Conservation (phyloP, 140 eudicot species). For the Stevia rebaudiana region DNA sequence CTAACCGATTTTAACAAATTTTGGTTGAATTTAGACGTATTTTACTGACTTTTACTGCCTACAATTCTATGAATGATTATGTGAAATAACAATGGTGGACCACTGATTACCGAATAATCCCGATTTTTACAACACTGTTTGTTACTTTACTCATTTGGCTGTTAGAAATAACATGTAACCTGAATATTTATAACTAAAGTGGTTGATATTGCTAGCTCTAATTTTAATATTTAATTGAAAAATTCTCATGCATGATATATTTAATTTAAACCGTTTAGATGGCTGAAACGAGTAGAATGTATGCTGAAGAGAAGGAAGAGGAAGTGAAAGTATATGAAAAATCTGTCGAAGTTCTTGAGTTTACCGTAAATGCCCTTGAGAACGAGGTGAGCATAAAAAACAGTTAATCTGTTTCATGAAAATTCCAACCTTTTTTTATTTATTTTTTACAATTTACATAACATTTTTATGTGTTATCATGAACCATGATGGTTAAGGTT, state of each 20-base stretch:
- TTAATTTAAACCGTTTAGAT: constrained; percentile 32
- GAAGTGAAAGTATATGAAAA: constrained; percentile 78
- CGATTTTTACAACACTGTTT: too few relatives aligned
- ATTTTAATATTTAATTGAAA: neutral
- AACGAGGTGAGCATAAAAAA: constrained; percentile 49
- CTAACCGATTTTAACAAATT: too few relatives aligned
- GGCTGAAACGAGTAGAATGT: constrained; percentile 51
- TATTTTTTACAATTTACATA: neutral
- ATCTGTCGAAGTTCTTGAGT: constrained; percentile 82
- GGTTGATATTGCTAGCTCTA: neutral
- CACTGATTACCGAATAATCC: too few relatives aligned
- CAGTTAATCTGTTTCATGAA: neutral
- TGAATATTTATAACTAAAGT: neutral
- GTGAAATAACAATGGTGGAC: too few relatives aligned
- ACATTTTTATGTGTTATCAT: neutral
- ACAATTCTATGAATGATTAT: too few relatives aligned
- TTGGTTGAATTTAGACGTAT: too few relatives aligned
- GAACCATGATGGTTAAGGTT: neutral
- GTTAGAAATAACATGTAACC: neutral
- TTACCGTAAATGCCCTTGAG: constrained; percentile 75
- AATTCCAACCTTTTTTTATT: constrained; percentile 2
- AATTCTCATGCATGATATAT: constrained; percentile 1
- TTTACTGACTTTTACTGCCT: too few relatives aligned
- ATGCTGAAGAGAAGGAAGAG: constrained; percentile 81
- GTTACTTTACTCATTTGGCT: neutral